Evolutionary conservation across 2,329 filamentous ascomycete species (phyloP), one percentile per base, ranked within the genome.

Genomic region (Cladosporium sp.): DNA sequence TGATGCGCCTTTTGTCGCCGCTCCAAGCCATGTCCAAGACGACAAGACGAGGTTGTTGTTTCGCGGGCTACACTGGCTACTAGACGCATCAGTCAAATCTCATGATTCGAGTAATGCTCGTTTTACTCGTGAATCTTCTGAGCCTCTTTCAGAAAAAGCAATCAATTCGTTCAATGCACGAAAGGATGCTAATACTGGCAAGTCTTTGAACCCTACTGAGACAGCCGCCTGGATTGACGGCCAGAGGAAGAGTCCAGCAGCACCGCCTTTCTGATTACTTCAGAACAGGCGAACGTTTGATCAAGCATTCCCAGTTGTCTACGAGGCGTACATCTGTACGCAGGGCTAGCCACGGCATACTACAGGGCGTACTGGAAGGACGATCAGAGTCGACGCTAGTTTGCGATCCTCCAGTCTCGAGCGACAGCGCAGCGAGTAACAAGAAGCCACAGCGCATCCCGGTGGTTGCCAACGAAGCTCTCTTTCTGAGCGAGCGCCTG

Each of bases 191-290:
- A 14, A 61, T 12, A 21, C 26, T 32, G 28, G 47, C 18, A 7
- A 30, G 10, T 49, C n/a, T 34, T 26, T 44, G 26, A 44, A 61
- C 28, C 26, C 59, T 51, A 28, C 41, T 21, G n/a, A 61, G 34
- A 61, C 59, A 10, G 59, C 59, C 4, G 59, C 59, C 12, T 61
- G 59, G 59, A 49, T 61, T 8, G 59, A 49, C 26, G 41, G 59
- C 12, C 59, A 61, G n/a, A 51, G 38, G 18, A 51, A 61, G 7
- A 32, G 14, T 7, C 59, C 41, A 18, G 59, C 59, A 15, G 41
- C 59, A 30, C 59, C 59, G 59, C 59, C 59, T n/a, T 61, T 51
- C 28, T 61, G 59, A 61, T 26, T 15, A 11, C 28, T 14, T 11
- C 24, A 44, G 36, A 5, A 12, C n/a, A 24, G 2, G 18, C 36